Base-by-base conservation (phyloP, 2,329 filamentous ascomycete species). In the Pochonia chlamydosporia region DNA sequence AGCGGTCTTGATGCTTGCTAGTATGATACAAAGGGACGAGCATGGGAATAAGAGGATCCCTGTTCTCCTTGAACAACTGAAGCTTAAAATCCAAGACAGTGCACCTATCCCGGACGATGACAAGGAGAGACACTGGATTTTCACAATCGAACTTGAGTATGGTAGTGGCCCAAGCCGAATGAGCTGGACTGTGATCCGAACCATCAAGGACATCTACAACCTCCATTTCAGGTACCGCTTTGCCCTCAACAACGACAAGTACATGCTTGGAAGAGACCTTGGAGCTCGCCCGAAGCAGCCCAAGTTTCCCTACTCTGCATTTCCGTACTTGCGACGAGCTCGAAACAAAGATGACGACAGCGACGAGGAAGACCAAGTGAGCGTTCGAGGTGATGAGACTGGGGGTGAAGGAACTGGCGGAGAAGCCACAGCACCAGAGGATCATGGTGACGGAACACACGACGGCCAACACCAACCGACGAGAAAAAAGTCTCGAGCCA, bases 21-120 rank as follows among this genome's bases (percentile, higher is more conserved):
- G 91, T 61, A 96, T 97, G 88, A 93, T 97, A 58, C 93, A 97
- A 68, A 81, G 93, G 48, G 93, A 99, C 58, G 93, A 99, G 66
- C 89, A 96, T 58, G 90, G 92, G 42, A 93, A 95, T 67, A 93
- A 89, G 68, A 84, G 91, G 49, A 96, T 99, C 48, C 93, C 93
- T 0, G 90, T 99, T 45, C 79, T 99, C 3, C 77, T 99, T 6
- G 93, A 99, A 65, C 93, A 99, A 69, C 76, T 99, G 49, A 96
- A 95, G 64, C 77, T 99, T 50, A 82, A 79, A 48, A 87, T 99
- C 49, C 85, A 83, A 8, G 89, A 96, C 59, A 95, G 89, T 58
- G 73, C 75, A 10, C 81, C 82, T 10, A 79, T 83, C 50, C 82
- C 87, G 37, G 82, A 79, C 47, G 76, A 77, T 45, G 75, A 78